phyloP scores from a whole-genome alignment of 257 asterid species.

The Ajuga chamaepitys region DNA sequence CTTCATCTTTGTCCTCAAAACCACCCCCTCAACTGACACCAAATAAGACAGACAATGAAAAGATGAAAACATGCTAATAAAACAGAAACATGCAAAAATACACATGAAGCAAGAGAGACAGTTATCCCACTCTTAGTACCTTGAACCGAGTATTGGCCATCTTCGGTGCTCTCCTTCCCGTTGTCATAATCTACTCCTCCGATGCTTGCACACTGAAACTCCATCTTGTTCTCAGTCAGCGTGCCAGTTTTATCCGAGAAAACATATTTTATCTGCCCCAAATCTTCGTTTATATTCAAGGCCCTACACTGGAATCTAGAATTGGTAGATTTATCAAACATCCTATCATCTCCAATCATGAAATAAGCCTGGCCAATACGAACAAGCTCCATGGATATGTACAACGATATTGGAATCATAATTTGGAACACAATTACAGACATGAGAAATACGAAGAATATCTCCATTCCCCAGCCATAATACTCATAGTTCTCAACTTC shows the following conservation, averaged over 20 bases:
- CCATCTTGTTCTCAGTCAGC: constrained; percentile 98
- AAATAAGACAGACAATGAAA: constrained; percentile 16
- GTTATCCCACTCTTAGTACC: constrained; percentile 30
- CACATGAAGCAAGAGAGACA: background rate
- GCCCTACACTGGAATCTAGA: constrained; percentile 95
- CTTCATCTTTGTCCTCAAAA: constrained; percentile 73
- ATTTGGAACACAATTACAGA: constrained; percentile 90
- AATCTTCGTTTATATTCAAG: constrained; percentile 91
- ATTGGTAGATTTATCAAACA: constrained; percentile 68
- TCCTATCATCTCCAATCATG: constrained; percentile 67
- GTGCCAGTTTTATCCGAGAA: constrained; percentile 99
- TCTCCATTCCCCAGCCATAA: constrained; percentile 88
- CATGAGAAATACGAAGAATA: constrained; percentile 84
- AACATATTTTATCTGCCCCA: constrained; percentile 96
- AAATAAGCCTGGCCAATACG: constrained; percentile 98
- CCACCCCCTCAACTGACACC: constrained; percentile 46
- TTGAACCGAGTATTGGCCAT: constrained; percentile 45
- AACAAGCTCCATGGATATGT: constrained; percentile 97
- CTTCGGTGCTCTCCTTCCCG: constrained; percentile 30
- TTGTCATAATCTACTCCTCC: constrained; percentile 61
- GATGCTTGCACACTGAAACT: constrained; percentile 88
- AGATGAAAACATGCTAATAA: constrained; percentile 5
- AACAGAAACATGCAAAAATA: background rate
- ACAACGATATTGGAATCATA: constrained; percentile 95
- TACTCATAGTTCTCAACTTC: constrained; percentile 54